Evolutionary conservation across 2,329 filamentous ascomycete species (phyloP), one percentile per base, ranked within the genome.

Genomic region (Ophiostoma sp.): DNA sequence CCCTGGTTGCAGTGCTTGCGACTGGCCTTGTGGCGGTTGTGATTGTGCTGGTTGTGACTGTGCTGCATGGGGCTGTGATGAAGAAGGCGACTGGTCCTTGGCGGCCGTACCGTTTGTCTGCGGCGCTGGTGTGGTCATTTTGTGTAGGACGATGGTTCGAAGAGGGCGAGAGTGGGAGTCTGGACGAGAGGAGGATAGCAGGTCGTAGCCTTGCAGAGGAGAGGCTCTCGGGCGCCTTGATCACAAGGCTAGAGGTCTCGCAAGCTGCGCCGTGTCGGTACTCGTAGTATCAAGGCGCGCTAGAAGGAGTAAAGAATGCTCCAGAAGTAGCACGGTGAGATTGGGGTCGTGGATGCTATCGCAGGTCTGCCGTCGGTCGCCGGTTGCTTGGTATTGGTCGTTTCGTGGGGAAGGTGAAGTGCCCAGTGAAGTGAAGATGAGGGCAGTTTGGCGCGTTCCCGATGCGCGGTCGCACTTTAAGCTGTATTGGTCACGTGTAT

Each of bases 1-100:
- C 65, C 67, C 67, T 64, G 41, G 47, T 41, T 52, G 44, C 27
- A 55, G 69, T 42, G 60, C 41, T 44, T 67, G 67, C n/a, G 65
- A 49, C 40, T 65, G 65, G 36, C 11, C 27, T 40, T 36, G 64
- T 47, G 62, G 52, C 38, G 55, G 3, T 42, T 40, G 66, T 49
- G 27, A 18, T 16, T 45, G 67, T 36, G 62, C 8, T 27, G 62
- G n/a, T 44, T 41, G 67, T 60, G 27, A 27, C 18, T 47, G 67
- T n/a, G 40, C 66, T 42, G 44, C 52, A 16, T 41, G 67, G n/a
- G 64, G 68, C 55, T 65, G 67, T 42, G 64, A 64, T 40, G 38
- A 7, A 1, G 67, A 36, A 18, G 44, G 63, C 16, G 47, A 60
- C 47, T 38, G 63, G 16, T 27, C 62, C 52, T 38, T 68, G 67